These are phyloP conservation scores for Lolium multiflorum DNA, from an alignment of 176 grass and related monocot genomes.

Conservation along the genomic window DNA sequence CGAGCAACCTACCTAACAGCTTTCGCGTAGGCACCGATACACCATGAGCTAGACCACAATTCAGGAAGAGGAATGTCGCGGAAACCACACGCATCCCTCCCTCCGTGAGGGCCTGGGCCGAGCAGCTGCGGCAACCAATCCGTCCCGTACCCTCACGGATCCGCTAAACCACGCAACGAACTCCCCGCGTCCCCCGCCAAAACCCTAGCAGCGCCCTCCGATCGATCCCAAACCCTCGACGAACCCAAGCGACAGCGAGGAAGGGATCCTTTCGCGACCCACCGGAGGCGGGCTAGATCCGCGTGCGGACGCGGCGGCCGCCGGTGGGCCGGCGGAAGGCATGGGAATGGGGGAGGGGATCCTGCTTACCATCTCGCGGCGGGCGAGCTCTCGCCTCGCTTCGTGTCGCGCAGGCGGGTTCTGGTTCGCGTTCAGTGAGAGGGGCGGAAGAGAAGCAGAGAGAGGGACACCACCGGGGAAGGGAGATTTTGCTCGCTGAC, in stretches of 20 bases:
- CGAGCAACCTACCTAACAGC: neutral
- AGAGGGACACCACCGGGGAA: neutral
- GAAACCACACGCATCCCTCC: neutral
- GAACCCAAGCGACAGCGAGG: neutral
- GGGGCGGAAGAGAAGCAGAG: neutral
- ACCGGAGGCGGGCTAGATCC: neutral
- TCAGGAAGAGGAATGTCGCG: neutral
- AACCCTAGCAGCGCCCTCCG: neutral
- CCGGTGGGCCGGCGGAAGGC: neutral
- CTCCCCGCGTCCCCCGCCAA: neutral
- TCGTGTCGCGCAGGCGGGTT: neutral
- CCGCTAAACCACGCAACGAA: neutral
- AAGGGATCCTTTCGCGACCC: conserved; percentile 10
- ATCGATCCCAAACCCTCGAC: neutral
- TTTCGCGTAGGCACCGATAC: neutral
- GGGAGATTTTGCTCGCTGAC: neutral
- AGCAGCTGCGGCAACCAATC: neutral
- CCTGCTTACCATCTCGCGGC: conserved; percentile 34
- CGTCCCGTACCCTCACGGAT: neutral
- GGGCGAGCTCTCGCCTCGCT: conserved; percentile 1
- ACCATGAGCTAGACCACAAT: neutral
- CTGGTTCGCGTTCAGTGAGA: neutral
- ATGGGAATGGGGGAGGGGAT: neutral
- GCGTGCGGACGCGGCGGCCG: neutral
- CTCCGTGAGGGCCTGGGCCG: too few relatives aligned